These are phyloP conservation scores for Kalanchoe fedtschenkoi DNA, from an alignment of 164 flowering plant genomes.

Conservation along the genomic window DNA sequence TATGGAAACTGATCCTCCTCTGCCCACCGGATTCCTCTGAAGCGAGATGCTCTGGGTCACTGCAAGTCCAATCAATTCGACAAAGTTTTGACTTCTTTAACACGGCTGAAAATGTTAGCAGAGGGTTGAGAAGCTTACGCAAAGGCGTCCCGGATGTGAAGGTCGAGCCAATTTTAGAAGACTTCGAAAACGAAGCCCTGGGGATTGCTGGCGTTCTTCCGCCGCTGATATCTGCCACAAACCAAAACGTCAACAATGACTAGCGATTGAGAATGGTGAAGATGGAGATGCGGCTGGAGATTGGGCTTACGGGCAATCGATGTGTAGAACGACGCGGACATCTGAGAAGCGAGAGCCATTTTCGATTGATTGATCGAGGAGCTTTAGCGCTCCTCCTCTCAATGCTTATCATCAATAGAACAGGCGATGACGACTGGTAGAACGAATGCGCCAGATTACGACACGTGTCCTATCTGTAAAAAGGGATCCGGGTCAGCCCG, in stretches of 20 bases:
- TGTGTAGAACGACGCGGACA: not conserved
- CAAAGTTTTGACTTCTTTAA: conserved; percentile 19
- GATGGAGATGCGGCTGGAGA: not conserved
- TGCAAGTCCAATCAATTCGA: conserved; percentile 9
- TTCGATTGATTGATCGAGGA: not conserved
- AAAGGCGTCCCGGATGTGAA: not conserved
- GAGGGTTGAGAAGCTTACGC: not conserved
- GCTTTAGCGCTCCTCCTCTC: not conserved
- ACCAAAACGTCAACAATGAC: not conserved
- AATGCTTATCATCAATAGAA: not conserved
- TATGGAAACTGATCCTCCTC: conserved; percentile 31
- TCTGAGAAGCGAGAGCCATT: conserved; percentile 1
- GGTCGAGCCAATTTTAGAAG: not conserved
- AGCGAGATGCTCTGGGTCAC: conserved; percentile 22
- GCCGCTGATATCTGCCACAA: not conserved
- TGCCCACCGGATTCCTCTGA: conserved; percentile 22
- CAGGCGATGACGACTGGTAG: not conserved
- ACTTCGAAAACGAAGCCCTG: not conserved
- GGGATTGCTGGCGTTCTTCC: not conserved
- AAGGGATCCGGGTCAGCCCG: not conserved
- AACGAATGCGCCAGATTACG: not conserved
- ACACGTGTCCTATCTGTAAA: not conserved
- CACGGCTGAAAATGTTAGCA: too few relatives aligned
- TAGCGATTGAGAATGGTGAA: not conserved
- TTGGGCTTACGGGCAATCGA: not conserved